phyloP scores from a whole-genome alignment of 2,329 filamentous ascomycete species.

The Plectosphaerella sp. region DNA sequence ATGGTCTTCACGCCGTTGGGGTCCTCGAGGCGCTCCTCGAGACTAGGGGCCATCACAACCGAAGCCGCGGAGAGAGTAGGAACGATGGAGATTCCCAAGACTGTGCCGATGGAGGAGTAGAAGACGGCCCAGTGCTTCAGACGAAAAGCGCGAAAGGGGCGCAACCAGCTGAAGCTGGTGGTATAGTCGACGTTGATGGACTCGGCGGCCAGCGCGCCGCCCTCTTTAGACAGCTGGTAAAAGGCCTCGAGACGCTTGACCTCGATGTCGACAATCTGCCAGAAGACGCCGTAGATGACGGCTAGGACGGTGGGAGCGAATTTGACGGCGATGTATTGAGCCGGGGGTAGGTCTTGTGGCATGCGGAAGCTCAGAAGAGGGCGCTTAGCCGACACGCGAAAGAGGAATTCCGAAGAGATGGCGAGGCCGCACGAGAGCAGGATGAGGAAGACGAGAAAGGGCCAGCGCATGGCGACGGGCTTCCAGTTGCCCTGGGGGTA shows the following conservation, averaged over 20 bases:
- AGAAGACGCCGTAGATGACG: slow-evolving; percentile 59
- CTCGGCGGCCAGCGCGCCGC: slow-evolving; percentile 57
- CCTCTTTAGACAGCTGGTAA: slow-evolving; percentile 58
- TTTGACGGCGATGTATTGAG: slow-evolving; percentile 57
- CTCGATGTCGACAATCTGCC: slow-evolving; percentile 63
- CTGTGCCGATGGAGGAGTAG: slow-evolving; percentile 58
- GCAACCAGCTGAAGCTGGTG: slow-evolving; percentile 61
- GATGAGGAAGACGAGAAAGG: slow-evolving; percentile 51
- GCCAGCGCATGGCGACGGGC: slow-evolving; percentile 60
- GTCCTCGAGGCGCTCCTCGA: slow-evolving; percentile 34
- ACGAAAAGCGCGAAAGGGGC: slow-evolving; percentile 58
- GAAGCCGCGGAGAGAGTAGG: slow-evolving; percentile 64
- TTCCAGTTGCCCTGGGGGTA: slow-evolving; percentile 65
- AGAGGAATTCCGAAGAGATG: slow-evolving; percentile 49
- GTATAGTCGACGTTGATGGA: slow-evolving; percentile 73
- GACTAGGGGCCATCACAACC: slow-evolving; percentile 51
- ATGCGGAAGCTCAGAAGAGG: slow-evolving; percentile 46
- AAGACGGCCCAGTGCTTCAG: slow-evolving; percentile 65
- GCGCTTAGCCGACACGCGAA: slow-evolving; percentile 37
- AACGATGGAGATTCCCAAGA: slow-evolving; percentile 63
- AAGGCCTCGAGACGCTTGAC: slow-evolving; percentile 64
- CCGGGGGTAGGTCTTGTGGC: slow-evolving; percentile 44
- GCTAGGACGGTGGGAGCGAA: slow-evolving; percentile 59
- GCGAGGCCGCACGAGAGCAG: slow-evolving; percentile 49
- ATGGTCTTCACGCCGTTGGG: slow-evolving; percentile 47